These are phyloP conservation scores for Durio zibethinus DNA, from an alignment of 345 rosid species.

Conservation along the genomic window DNA sequence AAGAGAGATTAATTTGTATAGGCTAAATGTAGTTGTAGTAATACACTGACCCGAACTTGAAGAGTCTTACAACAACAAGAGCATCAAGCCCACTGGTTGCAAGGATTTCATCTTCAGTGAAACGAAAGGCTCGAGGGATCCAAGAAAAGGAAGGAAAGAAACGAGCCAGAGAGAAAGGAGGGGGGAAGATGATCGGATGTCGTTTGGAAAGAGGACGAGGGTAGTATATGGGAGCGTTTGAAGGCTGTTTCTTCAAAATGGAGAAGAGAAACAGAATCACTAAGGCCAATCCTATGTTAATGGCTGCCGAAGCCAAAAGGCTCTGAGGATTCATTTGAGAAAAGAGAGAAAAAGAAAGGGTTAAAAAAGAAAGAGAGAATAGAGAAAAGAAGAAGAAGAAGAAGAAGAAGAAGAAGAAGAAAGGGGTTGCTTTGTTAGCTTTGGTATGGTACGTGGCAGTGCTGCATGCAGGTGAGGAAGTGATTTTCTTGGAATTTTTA, in stretches of 20 bases:
- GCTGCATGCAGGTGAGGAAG: background rate
- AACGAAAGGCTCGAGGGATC: conserved; percentile 66
- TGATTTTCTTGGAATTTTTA: background rate
- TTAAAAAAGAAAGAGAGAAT: background rate
- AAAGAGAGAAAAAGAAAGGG: background rate
- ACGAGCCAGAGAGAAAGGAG: conserved; percentile 41
- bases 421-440: background rate
- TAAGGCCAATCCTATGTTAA: conserved; percentile 73
- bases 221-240: conserved; percentile 71
- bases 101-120: conserved; percentile 74
- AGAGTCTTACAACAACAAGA: conserved; percentile 70
- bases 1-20: background rate
- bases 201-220: conserved; percentile 63
- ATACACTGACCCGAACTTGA: conserved; percentile 76
- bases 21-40: background rate
- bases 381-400: background rate
- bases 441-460: conserved; percentile 11
- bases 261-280: conserved; percentile 71
- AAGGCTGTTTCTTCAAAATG: conserved; percentile 70
- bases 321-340: conserved; percentile 56
- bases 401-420: background rate
- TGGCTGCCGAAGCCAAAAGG: conserved; percentile 70
- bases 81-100: conserved; percentile 66
- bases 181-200: conserved; percentile 29
- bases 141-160: conserved; percentile 83